These are phyloP conservation scores for Tricholoma saponaceum DNA, from an alignment of 768 basidiomycete genomes.

Conservation along the genomic window DNA sequence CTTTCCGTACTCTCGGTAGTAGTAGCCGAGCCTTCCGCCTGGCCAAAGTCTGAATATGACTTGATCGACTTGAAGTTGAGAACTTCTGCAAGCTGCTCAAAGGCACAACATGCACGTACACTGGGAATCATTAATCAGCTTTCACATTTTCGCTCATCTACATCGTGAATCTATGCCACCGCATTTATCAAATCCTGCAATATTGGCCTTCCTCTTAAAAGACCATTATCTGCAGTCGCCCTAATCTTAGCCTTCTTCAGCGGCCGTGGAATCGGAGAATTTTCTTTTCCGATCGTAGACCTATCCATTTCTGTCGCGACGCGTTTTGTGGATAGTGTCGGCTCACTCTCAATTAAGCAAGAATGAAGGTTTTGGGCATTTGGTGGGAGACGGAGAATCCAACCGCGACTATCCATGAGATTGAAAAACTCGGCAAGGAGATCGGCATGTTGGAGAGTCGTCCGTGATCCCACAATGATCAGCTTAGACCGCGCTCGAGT, in stretches of 20 bases:
- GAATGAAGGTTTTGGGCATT: constrained; percentile 53
- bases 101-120: too few species aligned
- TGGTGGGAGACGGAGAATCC: constrained; percentile 62
- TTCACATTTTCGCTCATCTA: too few species aligned
- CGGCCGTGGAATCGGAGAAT: neutral
- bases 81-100: too few species aligned
- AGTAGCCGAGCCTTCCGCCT: too few species aligned
- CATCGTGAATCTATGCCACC: constrained; percentile 8
- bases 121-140: too few species aligned
- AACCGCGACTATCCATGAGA: constrained; percentile 66
- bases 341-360: constrained; percentile 8
- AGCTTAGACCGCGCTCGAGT: constrained; percentile 90
- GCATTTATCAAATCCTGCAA: constrained; percentile 58
- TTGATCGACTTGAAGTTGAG: too few species aligned
- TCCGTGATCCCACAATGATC: constrained; percentile 84
- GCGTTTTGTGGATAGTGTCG: constrained; percentile 20
- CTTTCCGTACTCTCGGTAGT: too few species aligned
- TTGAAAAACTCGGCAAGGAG: constrained; percentile 73
- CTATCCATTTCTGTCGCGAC: constrained; percentile 16
- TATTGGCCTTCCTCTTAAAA: constrained; percentile 55
- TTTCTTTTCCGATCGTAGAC: neutral
- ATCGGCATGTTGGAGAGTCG: constrained; percentile 60
- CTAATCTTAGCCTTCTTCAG: constrained; percentile 21
- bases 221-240: constrained; percentile 29
- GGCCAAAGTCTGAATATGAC: too few species aligned